Base-by-base conservation (phyloP, 1,139 yeast species). In the Candida sanyaensis region DNA sequence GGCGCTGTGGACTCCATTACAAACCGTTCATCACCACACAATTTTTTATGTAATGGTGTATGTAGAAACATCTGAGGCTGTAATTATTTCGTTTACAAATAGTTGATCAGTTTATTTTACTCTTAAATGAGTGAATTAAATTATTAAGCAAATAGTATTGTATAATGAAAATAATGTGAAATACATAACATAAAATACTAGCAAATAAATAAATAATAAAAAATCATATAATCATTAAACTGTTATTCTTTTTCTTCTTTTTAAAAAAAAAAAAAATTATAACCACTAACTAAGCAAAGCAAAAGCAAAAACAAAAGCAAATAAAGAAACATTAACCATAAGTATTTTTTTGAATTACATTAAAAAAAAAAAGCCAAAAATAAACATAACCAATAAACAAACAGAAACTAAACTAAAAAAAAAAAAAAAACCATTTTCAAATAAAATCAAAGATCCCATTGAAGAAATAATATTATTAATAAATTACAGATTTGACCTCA, bases 1-100 rank as follows among this genome's bases (percentile, higher is more conserved):
- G 68, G 69, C 68, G 69, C 63, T 64, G 69, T 61, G 68, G 69
- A 64, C 34, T 58, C 60, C 66, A 60, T 61, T 67, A 58, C 55
- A 61, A 61, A 59, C 48, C 47, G 58, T 52, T 38, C 54, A 54
- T 59, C 71, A 68, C 73, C 71, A 66, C 72, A 58, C 59, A 48
- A 45, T 32, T 23, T 41, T 37, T 55, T 10, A 10, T 26, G 33
- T 32, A 60, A 56, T 67, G 71, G 61, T 66, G 69, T 58, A 37
- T 37, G 11, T 52, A 52, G 21, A 46, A 39, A 33, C 32, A 47
- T 63, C 71, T 66, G 72, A 67, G 71, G 67, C 69, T 66, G 70
- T 46, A 46, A 45, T 9, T 13, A 9, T 17, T 17, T 9, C 9
- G 17, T 5, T 8, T 17, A 24, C 29, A 5, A 32, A 23, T 26